A percentile compares a stretch with the other conserved stretches of the same genome.
phyloP scores from a whole-genome alignment of 495 filamentous ascomycete species.

The Penicillium angulare region DNA sequence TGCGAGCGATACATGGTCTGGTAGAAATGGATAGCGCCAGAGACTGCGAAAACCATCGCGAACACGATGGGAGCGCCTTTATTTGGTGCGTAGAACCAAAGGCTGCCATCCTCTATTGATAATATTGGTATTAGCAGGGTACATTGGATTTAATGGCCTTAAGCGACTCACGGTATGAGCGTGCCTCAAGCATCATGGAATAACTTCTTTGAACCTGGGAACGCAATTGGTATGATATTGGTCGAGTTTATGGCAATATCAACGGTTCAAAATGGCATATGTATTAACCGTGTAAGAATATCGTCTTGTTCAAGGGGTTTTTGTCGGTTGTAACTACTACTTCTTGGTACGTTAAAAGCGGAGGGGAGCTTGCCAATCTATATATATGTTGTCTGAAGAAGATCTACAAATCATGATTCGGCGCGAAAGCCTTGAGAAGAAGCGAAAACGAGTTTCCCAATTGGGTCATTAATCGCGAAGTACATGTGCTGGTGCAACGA shows the following conservation, averaged over 20 bases:
- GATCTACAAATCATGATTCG: too few species aligned
- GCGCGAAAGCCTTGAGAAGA: too few species aligned
- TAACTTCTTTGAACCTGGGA: background rate
- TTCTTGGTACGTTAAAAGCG: too few species aligned
- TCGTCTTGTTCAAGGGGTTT: too few species aligned
- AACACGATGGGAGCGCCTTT: conserved; percentile 70
- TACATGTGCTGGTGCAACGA: background rate
- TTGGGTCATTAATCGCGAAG: conserved; percentile 5
- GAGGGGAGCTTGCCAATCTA: too few species aligned
- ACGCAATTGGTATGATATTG: background rate
- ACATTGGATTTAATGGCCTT: background rate
- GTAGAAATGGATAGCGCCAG: conserved; percentile 57
- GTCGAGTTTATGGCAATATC: background rate
- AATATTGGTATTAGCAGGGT: conserved; percentile 9
- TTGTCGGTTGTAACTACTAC: too few species aligned
- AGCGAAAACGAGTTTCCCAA: conserved; percentile 23
- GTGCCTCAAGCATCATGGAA: conserved; percentile 8
- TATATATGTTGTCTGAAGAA: too few species aligned
- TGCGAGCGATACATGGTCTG: conserved; percentile 66
- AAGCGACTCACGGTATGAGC: conserved; percentile 18
- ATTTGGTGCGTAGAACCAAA: conserved; percentile 74
- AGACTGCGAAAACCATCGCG: conserved; percentile 59
- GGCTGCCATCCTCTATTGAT: conserved; percentile 44
- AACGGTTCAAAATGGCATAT: background rate
- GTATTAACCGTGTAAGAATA: background rate